These are phyloP conservation scores for Hypomyces rosellus DNA, from an alignment of 2,329 filamentous ascomycete genomes.

Conservation along the genomic window DNA sequence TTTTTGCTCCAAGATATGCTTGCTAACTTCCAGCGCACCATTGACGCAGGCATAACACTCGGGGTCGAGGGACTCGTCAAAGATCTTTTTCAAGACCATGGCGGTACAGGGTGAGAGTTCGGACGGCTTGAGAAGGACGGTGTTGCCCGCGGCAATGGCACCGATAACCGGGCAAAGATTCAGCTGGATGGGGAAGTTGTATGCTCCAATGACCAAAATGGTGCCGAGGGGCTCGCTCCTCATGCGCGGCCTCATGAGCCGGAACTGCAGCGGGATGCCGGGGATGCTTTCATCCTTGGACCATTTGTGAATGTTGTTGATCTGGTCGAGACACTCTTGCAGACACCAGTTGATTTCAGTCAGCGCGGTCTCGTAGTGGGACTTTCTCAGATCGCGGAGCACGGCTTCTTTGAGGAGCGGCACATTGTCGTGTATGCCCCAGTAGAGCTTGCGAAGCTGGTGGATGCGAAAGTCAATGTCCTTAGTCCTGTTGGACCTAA, in stretches of 20 bases:
- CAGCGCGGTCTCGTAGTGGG: constrained; percentile 64
- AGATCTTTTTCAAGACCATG: constrained; percentile 70
- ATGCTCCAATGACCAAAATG: constrained; percentile 81
- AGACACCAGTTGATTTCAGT: constrained; percentile 72
- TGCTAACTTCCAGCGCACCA: constrained; percentile 73
- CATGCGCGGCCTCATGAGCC: constrained; percentile 65
- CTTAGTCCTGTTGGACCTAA: constrained; percentile 73
- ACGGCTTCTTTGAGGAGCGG: constrained; percentile 68
- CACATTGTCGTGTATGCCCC: constrained; percentile 77
- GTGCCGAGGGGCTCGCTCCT: constrained; percentile 82
- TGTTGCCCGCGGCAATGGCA: constrained; percentile 88
- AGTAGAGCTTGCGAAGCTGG: constrained; percentile 92
- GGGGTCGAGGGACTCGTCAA: constrained; percentile 70
- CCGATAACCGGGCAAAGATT: constrained; percentile 74
- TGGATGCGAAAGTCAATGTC: constrained; percentile 72
- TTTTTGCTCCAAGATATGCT: constrained; percentile 74
- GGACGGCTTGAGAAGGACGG: constrained; percentile 83
- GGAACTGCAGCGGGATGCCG: constrained; percentile 63
- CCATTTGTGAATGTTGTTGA: constrained; percentile 74
- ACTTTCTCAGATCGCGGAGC: constrained; percentile 72
- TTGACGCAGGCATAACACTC: constrained; percentile 73
- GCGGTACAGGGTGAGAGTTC: constrained; percentile 73
- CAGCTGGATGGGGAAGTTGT: constrained; percentile 88
- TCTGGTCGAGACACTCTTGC: constrained; percentile 73
- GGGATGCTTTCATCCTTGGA: constrained; percentile 70